Evolutionary conservation across 2,329 filamentous ascomycete genomes (phyloP).

Genomic region (Aspergillus ustus): DNA sequence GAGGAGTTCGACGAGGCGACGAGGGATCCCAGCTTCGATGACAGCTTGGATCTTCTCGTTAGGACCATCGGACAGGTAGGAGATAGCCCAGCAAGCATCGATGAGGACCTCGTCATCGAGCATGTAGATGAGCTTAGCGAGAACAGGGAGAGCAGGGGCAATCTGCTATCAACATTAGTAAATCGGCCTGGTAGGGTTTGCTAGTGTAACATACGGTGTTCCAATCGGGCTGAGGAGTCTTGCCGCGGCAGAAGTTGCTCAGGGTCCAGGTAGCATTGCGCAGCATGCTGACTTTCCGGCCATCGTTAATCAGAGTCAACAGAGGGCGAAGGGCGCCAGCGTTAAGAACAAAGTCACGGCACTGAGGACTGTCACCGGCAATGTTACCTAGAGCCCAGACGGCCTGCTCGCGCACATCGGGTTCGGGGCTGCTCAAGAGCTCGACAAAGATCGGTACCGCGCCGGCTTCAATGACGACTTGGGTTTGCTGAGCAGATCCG

Average conservation of each 20-base stretch:
- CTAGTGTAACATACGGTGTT: conserved; percentile 70
- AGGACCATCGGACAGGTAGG: conserved; percentile 94
- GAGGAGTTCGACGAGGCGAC: conserved; percentile 91
- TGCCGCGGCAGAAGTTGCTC: conserved; percentile 99
- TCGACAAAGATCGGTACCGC: conserved; percentile 99
- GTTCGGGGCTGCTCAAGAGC: conserved; percentile 91
- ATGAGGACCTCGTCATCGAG: conserved; percentile 98
- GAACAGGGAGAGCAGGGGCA: conserved; percentile 87
- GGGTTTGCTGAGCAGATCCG: conserved; percentile 93
- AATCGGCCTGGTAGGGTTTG: neutral
- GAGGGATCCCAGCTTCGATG: conserved; percentile 96
- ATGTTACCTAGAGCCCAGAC: conserved; percentile 99
- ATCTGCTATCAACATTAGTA: conserved; percentile 64
- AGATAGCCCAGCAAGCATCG: conserved; percentile 99
- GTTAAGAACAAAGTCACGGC: conserved; percentile 93
- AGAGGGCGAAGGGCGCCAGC: conserved; percentile 90
- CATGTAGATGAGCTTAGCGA: conserved; percentile 97
- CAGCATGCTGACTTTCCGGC: conserved; percentile 98
- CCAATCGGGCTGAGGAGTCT: conserved; percentile 99
- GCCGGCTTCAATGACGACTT: conserved; percentile 97
- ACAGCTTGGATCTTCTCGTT: conserved; percentile 99
- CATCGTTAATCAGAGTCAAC: conserved; percentile 87
- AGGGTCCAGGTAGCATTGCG: conserved; percentile 98
- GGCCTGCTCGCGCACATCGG: conserved; percentile 96
- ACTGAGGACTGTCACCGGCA: conserved; percentile 95